Evolutionary conservation across 1,284 basidiomycete genomes (phyloP), one percentile per base, ranked within the genome.

Genomic region (Rhodofomes roseus): DNA sequence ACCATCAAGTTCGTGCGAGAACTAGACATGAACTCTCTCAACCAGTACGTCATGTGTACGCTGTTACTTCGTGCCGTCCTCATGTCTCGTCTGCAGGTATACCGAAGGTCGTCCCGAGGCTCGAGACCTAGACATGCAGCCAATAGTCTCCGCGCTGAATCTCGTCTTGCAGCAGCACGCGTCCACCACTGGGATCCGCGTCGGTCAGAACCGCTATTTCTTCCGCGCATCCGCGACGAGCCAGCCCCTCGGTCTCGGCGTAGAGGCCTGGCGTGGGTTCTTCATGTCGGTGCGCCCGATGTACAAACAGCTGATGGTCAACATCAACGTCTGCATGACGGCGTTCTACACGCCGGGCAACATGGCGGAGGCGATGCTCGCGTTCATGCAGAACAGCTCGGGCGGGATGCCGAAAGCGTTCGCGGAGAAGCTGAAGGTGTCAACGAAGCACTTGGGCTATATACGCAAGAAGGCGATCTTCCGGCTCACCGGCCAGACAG

Each of bases 291-390:
- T 86, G 3, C 79, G 88, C 0, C 85, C 86, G 0, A 77, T 81
- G 11, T 83, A 79, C 72, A 86, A 86, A 58, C 79, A 86, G 58
- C 73, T 91, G 2, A 83, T 87, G 80, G 83, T 92, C 55, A 91
- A 91, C 66, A 80, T 91, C 25, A 90, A 89, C 61, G 81, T 84
- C 16, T 88, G 86, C 68, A 87, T 87, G 81, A 83, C 86, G 0
- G 87, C 87, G 0, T 92, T 92, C 68, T 81, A 90, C 60, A 71
- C 75, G 5, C 81, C 85, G 0, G 85, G 85, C 0, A 87, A 84
- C 57, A 76, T 90, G 4, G 83, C 80, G 1, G 73, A 85, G 0
- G 80, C 82, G 0, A 76, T 91, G 58, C 23, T 73, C 2, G 76
- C 74, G 2, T 90, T 87, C 64, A 62, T 68, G 6, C 62, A 60